Evolutionary conservation across 2,329 filamentous ascomycete genomes (phyloP).

Genomic region (Keithomyces neogunnii): DNA sequence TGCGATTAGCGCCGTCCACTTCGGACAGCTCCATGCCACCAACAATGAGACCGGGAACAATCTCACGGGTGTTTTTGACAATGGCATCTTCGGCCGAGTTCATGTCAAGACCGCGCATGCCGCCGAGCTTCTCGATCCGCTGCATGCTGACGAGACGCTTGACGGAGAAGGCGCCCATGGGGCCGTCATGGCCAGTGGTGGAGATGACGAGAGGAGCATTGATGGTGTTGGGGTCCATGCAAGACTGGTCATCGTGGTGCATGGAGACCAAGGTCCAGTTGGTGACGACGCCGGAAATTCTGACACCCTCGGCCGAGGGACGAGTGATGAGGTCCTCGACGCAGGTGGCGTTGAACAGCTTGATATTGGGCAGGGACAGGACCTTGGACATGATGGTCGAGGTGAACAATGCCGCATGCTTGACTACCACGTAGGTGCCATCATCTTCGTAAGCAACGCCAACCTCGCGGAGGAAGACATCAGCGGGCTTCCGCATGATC

Average conservation of each 20-base stretch:
- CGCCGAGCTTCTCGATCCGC: conserved; percentile 71
- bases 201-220: conserved; percentile 83
- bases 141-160: conserved; percentile 89
- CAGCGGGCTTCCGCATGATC: conserved; percentile 89
- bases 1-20: conserved; percentile 83
- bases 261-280: conserved; percentile 92
- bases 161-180: conserved; percentile 83
- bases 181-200: conserved; percentile 84
- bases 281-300: conserved; percentile 82
- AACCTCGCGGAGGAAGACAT: conserved; percentile 72
- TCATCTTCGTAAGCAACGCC: conserved; percentile 85
- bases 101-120: conserved; percentile 94
- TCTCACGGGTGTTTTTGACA: conserved; percentile 82
- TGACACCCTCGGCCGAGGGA: conserved; percentile 45
- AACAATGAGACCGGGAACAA: conserved; percentile 82
- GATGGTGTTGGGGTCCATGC: conserved; percentile 98
- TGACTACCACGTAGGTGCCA: conserved; percentile 81
- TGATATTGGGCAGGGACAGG: conserved; percentile 78
- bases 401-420: conserved; percentile 89
- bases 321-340: conserved; percentile 92
- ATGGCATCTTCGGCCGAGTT: conserved; percentile 86
- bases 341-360: conserved; percentile 90
- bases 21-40: conserved; percentile 92
- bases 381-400: conserved; percentile 80
- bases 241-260: conserved; percentile 82